These are phyloP conservation scores for Quercus aquifolioides DNA, from an alignment of 306 rosid genomes.

Conservation along the genomic window DNA sequence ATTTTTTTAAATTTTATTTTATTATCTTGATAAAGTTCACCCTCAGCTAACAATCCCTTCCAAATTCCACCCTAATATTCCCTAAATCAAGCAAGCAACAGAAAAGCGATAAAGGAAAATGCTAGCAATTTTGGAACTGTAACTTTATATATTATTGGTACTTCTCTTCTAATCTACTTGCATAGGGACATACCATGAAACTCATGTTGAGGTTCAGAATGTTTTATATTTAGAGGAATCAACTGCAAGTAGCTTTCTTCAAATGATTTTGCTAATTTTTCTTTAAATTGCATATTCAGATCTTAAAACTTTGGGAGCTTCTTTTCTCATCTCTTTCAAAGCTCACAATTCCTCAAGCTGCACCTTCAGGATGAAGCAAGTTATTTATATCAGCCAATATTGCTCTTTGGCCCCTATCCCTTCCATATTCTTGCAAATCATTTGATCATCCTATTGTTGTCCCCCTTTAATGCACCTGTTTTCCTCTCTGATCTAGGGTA, in stretches of 20 bases:
- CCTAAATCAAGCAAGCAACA: not conserved
- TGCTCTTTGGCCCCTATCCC: no score
- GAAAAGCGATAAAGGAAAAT: not conserved
- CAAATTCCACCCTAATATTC: not conserved
- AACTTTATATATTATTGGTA: not conserved
- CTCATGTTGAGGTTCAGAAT: no score
- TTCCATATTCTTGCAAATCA: no score
- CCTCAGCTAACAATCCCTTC: no score
- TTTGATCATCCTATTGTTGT: no score
- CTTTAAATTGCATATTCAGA: slow-evolving; percentile 39
- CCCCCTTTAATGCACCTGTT: no score
- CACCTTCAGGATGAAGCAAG: slow-evolving; percentile 85
- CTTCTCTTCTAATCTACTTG: no score
- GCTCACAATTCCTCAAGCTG: slow-evolving; percentile 77
- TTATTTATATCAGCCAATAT: slow-evolving; percentile 73
- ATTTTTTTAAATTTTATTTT: no score
- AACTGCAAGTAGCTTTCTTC: slow-evolving; percentile 1
- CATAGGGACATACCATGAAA: no score
- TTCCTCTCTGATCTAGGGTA: no score
- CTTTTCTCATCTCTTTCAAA: slow-evolving; percentile 63
- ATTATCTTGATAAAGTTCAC: no score
- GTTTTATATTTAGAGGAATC: no score
- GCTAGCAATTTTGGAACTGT: not conserved
- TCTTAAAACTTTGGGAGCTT: slow-evolving; percentile 61
- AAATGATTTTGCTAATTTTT: slow-evolving; percentile 21